Base-by-base conservation (phyloP, 2,329 filamentous ascomycete species). In the Ceratocystis eucalypticola region DNA sequence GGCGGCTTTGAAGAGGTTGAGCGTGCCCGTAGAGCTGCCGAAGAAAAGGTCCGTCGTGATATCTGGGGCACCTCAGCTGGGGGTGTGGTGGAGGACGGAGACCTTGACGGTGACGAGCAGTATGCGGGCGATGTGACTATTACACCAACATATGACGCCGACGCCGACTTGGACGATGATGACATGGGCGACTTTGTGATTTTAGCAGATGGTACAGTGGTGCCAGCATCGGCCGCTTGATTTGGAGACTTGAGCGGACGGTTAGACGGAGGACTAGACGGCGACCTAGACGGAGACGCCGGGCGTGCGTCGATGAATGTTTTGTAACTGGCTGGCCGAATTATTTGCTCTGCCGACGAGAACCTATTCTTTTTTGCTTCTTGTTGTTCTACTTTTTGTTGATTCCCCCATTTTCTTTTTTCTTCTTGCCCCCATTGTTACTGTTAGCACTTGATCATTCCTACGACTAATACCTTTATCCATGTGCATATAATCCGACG, bases 1-100 rank as follows among this genome's bases (percentile, higher is more conserved):
- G 94, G 94, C 50, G 94, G 94, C 0, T 87, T 96, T 62, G 94
- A 97, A 74, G 94, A 99, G 77, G 88, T 92, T 0, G 94, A 99
- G 77, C 83, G 94, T 65, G 80, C 90, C 59, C 82, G 94, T 62
- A 88, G 87, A 73, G 84, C 86, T 45, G 96, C 93, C 74, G 94
- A 99, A 72, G 94, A 97, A 68, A 82, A 84, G 71, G 91, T 91
- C 68, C 82, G 92, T 67, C 87, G 84, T 71, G 92, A 96, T 74
- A 89, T 87, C 12, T 88, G 85, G 85, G 84, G 83, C 17, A 67
- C 77, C 0, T 79, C 80, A 10, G 73, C 80, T 0, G 73, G 74
- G 6, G 75, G 76, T 46, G 80, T 76, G 28, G 76, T 77, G 20
- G 76, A 76, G 0, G 72, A 71, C 7, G 71, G 70, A 1, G 72